A percentile compares a stretch with the other conserved stretches of the same genome.
Evolutionary conservation across 805 yeast genomes (phyloP).

Genomic region (Lipomyces spencermartinsiae): DNA sequence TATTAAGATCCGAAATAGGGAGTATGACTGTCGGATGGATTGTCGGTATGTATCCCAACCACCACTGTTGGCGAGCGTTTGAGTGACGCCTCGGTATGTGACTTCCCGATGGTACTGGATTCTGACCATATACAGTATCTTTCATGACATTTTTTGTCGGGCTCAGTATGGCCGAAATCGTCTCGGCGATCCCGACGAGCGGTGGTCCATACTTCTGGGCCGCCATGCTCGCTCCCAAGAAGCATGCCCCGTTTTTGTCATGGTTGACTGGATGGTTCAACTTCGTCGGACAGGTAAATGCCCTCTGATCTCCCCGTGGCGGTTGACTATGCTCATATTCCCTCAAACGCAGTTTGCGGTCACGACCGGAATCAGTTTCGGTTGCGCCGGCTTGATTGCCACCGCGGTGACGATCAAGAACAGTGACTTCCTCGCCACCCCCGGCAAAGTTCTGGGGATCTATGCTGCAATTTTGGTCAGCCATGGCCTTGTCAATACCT

Average conservation of each 20-base stretch:
- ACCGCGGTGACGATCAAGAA: slow-evolving; percentile 30
- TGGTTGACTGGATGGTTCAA: slow-evolving; percentile 43
- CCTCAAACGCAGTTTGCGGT: slow-evolving; percentile 30
- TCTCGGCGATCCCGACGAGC: slow-evolving; percentile 38
- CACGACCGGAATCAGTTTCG: slow-evolving; percentile 38
- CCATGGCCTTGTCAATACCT: background rate
- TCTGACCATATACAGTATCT: background rate
- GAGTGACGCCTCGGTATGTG: background rate
- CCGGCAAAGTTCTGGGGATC: background rate
- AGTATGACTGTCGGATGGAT: background rate
- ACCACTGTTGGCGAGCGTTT: background rate
- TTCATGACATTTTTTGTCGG: slow-evolving; percentile 14
- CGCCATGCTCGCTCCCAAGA: slow-evolving; percentile 40
- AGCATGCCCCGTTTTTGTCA: slow-evolving; percentile 38
- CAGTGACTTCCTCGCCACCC: slow-evolving; percentile 17
- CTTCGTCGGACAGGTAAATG: slow-evolving; percentile 29
- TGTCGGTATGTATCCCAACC: background rate
- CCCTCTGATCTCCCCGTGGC: background rate
- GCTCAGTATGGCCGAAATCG: slow-evolving; percentile 27
- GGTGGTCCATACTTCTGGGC: slow-evolving; percentile 40
- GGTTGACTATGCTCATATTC: slow-evolving; percentile 3
- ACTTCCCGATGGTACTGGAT: background rate
- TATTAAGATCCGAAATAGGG: background rate
- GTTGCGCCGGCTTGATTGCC: slow-evolving; percentile 34
- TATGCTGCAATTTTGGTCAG: background rate